These are phyloP conservation scores for Leccinum olivaceopallidum DNA, from an alignment of 768 basidiomycete species.

Conservation along the genomic window DNA sequence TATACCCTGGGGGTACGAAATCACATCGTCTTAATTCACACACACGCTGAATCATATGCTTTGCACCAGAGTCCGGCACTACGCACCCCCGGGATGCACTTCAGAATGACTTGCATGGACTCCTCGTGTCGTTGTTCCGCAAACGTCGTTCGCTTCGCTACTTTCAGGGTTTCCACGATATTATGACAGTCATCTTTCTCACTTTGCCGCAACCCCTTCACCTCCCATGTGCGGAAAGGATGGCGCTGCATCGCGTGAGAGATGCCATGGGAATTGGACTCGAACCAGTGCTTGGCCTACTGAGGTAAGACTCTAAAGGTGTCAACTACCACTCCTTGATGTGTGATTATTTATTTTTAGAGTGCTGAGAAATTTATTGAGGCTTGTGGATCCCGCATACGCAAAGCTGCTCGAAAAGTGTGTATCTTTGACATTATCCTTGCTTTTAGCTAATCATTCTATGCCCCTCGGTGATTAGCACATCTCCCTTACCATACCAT, in stretches of 20 bases:
- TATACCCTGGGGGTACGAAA: slow-evolving; percentile 81
- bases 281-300: slow-evolving; percentile 80
- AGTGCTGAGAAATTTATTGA: slow-evolving; percentile 71
- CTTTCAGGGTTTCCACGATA: slow-evolving; percentile 94
- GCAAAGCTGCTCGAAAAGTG: slow-evolving; percentile 70
- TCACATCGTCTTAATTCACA: slow-evolving; percentile 12
- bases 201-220: slow-evolving; percentile 66
- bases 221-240: slow-evolving; percentile 47
- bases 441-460: background rate
- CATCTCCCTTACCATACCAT: slow-evolving; percentile 82
- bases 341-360: slow-evolving; percentile 36
- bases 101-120: slow-evolving; percentile 64
- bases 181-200: slow-evolving; percentile 79
- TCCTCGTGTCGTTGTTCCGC: slow-evolving; percentile 76
- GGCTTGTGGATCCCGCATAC: slow-evolving; percentile 67
- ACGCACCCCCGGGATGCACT: slow-evolving; percentile 45
- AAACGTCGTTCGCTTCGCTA: slow-evolving; percentile 73
- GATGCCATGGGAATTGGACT: slow-evolving; percentile 88
- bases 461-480: slow-evolving; percentile 38
- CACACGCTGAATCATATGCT: slow-evolving; percentile 8
- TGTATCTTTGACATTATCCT: slow-evolving; percentile 18
- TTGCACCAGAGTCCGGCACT: slow-evolving; percentile 19
- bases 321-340: background rate
- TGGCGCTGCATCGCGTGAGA: slow-evolving; percentile 47
- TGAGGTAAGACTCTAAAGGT: slow-evolving; percentile 48